A percentile compares a stretch with the other conserved stretches of the same genome.
These are phyloP conservation scores for Trichophyton mentagrophytes DNA, from an alignment of 2,329 filamentous ascomycete genomes.

Conservation along the genomic window DNA sequence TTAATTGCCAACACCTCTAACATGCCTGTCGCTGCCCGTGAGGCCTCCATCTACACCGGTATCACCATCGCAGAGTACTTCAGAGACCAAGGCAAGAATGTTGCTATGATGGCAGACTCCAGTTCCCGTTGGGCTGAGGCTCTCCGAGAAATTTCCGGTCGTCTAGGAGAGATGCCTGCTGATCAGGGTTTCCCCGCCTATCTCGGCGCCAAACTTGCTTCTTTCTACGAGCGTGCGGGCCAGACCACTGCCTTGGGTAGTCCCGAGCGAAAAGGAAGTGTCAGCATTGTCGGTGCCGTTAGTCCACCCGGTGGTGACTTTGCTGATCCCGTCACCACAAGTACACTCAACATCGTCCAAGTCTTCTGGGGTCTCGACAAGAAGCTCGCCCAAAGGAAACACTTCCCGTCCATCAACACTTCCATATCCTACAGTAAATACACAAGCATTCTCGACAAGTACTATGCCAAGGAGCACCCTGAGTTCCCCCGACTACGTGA, in stretches of 20 bases:
- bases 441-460: constrained; percentile 74
- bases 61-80: constrained; percentile 96
- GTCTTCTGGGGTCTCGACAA: constrained; percentile 99
- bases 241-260: constrained; percentile 75
- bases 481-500: constrained; percentile 90
- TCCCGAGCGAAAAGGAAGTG: constrained; percentile 76
- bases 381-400: constrained; percentile 97
- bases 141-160: constrained; percentile 94
- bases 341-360: constrained; percentile 92
- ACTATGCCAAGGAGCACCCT: constrained; percentile 83
- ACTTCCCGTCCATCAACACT: constrained; percentile 98
- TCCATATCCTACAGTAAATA: constrained; percentile 94
- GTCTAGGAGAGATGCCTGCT: constrained; percentile 98
- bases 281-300: constrained; percentile 95
- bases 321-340: constrained; percentile 90
- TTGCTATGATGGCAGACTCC: constrained; percentile 99
- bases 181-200: constrained; percentile 99
- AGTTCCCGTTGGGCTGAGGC: constrained; percentile 97
- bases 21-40: constrained; percentile 97
- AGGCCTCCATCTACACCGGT: constrained; percentile 96
- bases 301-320: constrained; percentile 97
- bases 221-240: constrained; percentile 97
- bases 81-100: constrained; percentile 89
- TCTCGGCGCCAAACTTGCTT: constrained; percentile 88
- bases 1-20: constrained; percentile 99